These are phyloP conservation scores for Trichosporon sp. DNA, from an alignment of 1,284 basidiomycete species.

Conservation along the genomic window DNA sequence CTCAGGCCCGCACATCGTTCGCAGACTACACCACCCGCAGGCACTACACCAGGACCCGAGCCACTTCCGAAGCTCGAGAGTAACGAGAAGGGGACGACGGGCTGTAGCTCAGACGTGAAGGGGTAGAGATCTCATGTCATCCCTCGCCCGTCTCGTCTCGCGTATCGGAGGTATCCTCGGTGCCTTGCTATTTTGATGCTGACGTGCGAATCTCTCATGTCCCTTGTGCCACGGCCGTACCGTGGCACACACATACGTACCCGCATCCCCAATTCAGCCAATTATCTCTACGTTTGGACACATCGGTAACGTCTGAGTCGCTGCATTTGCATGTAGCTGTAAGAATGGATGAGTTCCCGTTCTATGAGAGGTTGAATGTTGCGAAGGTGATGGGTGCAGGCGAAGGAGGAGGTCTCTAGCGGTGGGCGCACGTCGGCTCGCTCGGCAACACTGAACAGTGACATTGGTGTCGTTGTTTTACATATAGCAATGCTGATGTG, in stretches of 20 bases:
- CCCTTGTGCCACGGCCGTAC: background rate
- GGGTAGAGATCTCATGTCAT: background rate
- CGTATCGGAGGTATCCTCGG: background rate
- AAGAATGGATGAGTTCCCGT: no score
- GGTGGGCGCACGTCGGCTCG: no score
- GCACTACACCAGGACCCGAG: background rate
- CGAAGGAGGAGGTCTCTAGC: no score
- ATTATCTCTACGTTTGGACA: no score
- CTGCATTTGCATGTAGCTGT: no score
- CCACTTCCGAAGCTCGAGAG: background rate
- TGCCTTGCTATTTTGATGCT: background rate
- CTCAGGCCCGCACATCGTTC: background rate
- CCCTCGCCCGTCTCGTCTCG: background rate
- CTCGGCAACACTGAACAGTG: no score
- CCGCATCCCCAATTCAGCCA: background rate
- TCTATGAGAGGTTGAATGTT: no score
- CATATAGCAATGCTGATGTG: background rate
- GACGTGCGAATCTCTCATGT: background rate
- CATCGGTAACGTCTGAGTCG: no score
- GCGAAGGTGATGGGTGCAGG: no score
- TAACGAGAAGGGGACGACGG: background rate
- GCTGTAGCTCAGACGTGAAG: background rate
- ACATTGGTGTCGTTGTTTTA: background rate
- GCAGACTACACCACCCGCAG: background rate
- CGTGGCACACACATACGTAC: background rate